Evolutionary conservation across 2,329 filamentous ascomycete genomes (phyloP).

Genomic region (Paecilomyces fulvus): DNA sequence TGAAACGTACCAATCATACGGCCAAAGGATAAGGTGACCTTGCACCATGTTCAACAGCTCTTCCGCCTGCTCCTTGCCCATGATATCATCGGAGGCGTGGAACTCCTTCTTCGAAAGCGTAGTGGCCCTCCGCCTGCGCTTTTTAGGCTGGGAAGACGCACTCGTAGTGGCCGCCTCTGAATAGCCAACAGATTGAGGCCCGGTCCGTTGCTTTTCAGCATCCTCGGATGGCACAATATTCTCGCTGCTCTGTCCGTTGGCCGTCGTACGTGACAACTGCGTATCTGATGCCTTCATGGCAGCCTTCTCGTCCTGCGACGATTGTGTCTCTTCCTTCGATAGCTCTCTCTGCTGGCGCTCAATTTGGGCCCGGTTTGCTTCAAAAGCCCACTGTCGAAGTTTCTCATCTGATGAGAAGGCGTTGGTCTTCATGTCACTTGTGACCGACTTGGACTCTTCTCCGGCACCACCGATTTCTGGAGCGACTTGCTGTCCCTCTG

Average conservation of each 20-base stretch:
- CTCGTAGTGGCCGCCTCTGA: constrained; percentile 34
- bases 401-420: constrained; percentile 23
- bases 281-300: constrained; percentile 22
- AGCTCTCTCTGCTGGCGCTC: constrained; percentile 25
- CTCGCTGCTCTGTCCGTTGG: constrained; percentile 18
- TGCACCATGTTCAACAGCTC: constrained; percentile 74
- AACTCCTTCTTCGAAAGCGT: constrained; percentile 42
- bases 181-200: constrained; percentile 26
- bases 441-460: constrained; percentile 18
- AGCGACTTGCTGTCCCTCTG: constrained; percentile 14
- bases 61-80: constrained; percentile 68
- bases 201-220: constrained; percentile 23
- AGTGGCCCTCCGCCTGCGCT: constrained; percentile 35
- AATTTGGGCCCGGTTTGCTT: constrained; percentile 23
- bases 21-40: constrained; percentile 82
- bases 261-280: constrained; percentile 13
- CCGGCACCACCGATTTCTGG: constrained; percentile 22
- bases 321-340: constrained; percentile 21
- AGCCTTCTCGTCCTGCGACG: constrained; percentile 38
- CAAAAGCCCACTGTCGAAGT: constrained; percentile 23
- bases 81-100: constrained; percentile 60
- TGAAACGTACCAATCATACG: constrained; percentile 69
- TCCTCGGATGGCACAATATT: constrained; percentile 18
- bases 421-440: constrained; percentile 9
- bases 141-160: constrained; percentile 24